Evolutionary conservation across 2,329 filamentous ascomycete genomes (phyloP).

Genomic region (Pezicula neosporulosa): DNA sequence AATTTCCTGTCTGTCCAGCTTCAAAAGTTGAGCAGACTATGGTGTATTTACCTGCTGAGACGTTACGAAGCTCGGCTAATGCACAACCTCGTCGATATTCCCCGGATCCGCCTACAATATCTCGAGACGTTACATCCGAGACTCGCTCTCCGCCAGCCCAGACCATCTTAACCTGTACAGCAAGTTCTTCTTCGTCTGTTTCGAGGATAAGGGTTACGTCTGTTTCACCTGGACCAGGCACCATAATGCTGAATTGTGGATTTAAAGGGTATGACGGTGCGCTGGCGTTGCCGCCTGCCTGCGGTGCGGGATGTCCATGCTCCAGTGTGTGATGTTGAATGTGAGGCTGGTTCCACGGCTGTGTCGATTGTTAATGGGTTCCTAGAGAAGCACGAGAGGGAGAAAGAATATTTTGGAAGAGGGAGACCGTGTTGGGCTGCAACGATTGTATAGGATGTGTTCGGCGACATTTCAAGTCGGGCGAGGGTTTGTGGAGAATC

Average conservation of each 20-base stretch:
- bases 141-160: conserved; percentile 74
- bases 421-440: conserved; percentile 78
- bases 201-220: conserved; percentile 73
- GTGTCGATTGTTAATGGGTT: conserved; percentile 55
- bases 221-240: conserved; percentile 47
- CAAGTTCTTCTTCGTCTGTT: conserved; percentile 60
- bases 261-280: conserved; percentile 77
- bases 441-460: conserved; percentile 55
- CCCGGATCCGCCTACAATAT: conserved; percentile 79
- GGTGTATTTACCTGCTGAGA: conserved; percentile 76
- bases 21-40: conserved; percentile 91
- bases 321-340: conserved; percentile 53
- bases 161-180: conserved; percentile 81
- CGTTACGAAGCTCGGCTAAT: conserved; percentile 54
- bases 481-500: conserved; percentile 91
- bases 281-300: conserved; percentile 79
- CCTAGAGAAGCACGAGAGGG: conserved; percentile 77
- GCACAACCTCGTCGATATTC: conserved; percentile 83
- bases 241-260: conserved; percentile 73
- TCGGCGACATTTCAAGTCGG: conserved; percentile 56
- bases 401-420: conserved; percentile 74
- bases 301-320: conserved; percentile 77
- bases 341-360: conserved; percentile 38
- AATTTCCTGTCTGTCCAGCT: conserved; percentile 69
- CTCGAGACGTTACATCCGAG: conserved; percentile 64